phyloP scores from a whole-genome alignment of 768 basidiomycete genomes.

The Lepiota subincarnata region DNA sequence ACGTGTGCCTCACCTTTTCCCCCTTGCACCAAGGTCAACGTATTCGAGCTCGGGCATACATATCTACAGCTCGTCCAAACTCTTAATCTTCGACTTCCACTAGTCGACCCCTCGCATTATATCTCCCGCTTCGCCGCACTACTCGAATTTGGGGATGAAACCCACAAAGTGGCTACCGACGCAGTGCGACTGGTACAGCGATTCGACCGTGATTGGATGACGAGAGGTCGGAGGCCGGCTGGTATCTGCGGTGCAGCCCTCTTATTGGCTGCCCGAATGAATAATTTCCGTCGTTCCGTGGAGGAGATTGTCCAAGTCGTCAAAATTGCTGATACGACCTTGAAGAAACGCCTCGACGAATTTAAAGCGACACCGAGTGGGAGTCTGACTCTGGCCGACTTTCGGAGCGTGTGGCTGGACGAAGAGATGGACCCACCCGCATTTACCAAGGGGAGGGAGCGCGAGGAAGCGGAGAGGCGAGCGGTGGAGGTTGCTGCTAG shows the following conservation, averaged over 20 bases:
- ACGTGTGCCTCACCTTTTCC: not conserved
- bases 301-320: slow-evolving; percentile 98
- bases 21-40: slow-evolving; percentile 68
- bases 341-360: slow-evolving; percentile 91
- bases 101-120: slow-evolving; percentile 95
- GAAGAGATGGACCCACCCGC: slow-evolving; percentile 92
- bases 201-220: slow-evolving; percentile 98
- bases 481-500: slow-evolving; percentile 32
- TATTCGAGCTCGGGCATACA: slow-evolving; percentile 93
- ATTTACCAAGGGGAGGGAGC: slow-evolving; percentile 72
- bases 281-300: slow-evolving; percentile 89
- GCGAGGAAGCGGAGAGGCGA: slow-evolving; percentile 54
- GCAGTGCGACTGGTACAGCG: slow-evolving; percentile 90
- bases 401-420: slow-evolving; percentile 85
- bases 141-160: slow-evolving; percentile 95
- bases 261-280: slow-evolving; percentile 95
- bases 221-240: slow-evolving; percentile 89
- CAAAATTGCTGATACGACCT: slow-evolving; percentile 94
- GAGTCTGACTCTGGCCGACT: slow-evolving; percentile 81
- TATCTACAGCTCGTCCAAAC: slow-evolving; percentile 92
- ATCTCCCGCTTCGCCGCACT: slow-evolving; percentile 93
- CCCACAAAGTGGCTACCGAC: slow-evolving; percentile 86
- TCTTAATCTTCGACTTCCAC: slow-evolving; percentile 78
- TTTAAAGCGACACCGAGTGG: slow-evolving; percentile 90
- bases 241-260: slow-evolving; percentile 97